Percentiles rank a stretch among this genome's conserved stretches.
These are phyloP conservation scores for Neurospora sp. DNA, from an alignment of 495 filamentous ascomycete species.

Conservation along the genomic window DNA sequence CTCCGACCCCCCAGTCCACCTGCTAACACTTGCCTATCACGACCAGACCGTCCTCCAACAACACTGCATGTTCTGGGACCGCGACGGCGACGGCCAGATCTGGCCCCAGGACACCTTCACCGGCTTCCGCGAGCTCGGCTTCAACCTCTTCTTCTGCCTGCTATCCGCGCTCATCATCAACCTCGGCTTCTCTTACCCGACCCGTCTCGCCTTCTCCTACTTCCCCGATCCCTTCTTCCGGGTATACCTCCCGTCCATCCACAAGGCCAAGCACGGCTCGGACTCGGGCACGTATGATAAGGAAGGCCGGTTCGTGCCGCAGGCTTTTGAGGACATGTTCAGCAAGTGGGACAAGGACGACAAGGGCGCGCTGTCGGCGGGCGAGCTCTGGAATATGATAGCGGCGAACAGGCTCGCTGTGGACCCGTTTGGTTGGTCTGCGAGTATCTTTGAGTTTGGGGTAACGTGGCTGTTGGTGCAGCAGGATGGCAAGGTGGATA, in stretches of 20 bases:
- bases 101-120: conserved; percentile 42
- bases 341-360: conserved; percentile 36
- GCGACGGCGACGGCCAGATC: conserved; percentile 37
- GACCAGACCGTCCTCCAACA: conserved; percentile 39
- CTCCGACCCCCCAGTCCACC: too few species aligned
- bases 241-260: conserved; percentile 37
- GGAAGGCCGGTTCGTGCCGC: conserved; percentile 45
- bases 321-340: conserved; percentile 50
- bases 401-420: conserved; percentile 8
- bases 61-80: conserved; percentile 43
- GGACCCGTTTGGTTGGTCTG: conserved; percentile 19
- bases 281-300: conserved; percentile 42
- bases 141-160: conserved; percentile 35
- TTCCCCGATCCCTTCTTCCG: conserved; percentile 35
- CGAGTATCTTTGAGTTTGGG: conserved; percentile 34
- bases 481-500: conserved; percentile 33
- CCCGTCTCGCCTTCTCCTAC: conserved; percentile 29
- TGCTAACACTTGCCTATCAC: too few species aligned
- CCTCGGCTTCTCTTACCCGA: conserved; percentile 42
- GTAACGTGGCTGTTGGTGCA: conserved; percentile 39
- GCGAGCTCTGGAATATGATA: conserved; percentile 13
- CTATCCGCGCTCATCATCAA: conserved; percentile 39
- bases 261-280: conserved; percentile 49
- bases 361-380: conserved; percentile 5
- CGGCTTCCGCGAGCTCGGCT: conserved; percentile 44